Evolutionary conservation across 2,329 filamentous ascomycete species (phyloP), one percentile per base, ranked within the genome.

Genomic region (Sporothrix brunneoviolacea): DNA sequence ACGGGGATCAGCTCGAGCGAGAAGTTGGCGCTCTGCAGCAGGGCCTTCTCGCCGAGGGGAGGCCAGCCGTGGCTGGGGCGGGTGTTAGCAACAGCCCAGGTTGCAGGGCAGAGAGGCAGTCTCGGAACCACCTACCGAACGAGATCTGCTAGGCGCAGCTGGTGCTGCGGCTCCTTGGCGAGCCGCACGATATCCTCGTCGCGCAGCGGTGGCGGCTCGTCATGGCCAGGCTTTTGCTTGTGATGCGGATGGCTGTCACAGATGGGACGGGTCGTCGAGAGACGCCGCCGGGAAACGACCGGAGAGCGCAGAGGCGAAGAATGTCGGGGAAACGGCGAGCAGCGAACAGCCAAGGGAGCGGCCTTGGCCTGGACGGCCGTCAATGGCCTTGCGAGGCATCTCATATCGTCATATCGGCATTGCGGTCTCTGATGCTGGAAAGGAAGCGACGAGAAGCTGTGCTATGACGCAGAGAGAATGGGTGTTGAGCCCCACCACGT

Each of bases 11-110:
- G 86, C 24, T 85, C 88, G 58, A 97, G 84, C 12, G 93, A 95
- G 71, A 97, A 97, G 71, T 96, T 95, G 55, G 93, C 93, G 2
- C 91, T 96, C 33, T 85, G 82, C 60, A 95, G 82, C 50, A 98
- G 80, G 19, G 88, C 86, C 35, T 84, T 76, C 50, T 84, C 80
- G 3, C 87, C 87, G 46, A 97, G 79, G 0, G 93, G 91, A 28
- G 91, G 91, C 7, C 87, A 83, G 54, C 93, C 93, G 59, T 84
- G 77, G 64, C 80, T 83, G 52, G 8, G 36, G 3, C 12, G 33
- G 15, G 10, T 21, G 35, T 6, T 8, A 35, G 32, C 7, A 15
- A 35, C 10, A 15, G 15, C 7, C 10, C 7, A 15, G 6, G 32
- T 35, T 35, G n/a, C n/a, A 33, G 30, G 30, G 7, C 6, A 33